Evolutionary conservation across 495 filamentous ascomycete species (phyloP), one percentile per base, ranked within the genome.

Genomic region (Penicillium paxilli): DNA sequence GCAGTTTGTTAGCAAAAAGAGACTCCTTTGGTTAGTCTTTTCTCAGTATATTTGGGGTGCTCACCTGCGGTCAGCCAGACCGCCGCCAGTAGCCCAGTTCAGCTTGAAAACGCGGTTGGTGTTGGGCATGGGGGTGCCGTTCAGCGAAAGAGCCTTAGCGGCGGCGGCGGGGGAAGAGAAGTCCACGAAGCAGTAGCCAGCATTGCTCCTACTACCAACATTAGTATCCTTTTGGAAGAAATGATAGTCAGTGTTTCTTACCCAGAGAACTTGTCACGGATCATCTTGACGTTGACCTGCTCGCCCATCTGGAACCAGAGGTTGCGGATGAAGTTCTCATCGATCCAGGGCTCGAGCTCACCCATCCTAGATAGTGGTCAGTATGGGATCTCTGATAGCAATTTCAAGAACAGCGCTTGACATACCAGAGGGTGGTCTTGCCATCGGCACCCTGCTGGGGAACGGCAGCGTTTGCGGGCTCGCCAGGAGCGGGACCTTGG

Each of bases 231-330:
- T 26, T 60, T 63, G 53, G 42, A 48, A 24, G 12, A 9, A 22
- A 47, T 7, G 0, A 11, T 11, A 10, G 25, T 12, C 11, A 38
- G 25, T 24, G n/a, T 47, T 55, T 65, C 90, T 70, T 87, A 97
- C 93, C 94, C 94, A 72, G 94, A 98, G 70, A 96, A 96, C 73
- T 96, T 96, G 78, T 99, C 94, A 54, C 94, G 92, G 64, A 99
- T 99, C 84, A 99, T 96, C 83, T 99, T 99, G 51, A 99, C 94
- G 64, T 97, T 97, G 63, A 99, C 94, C 57, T 82, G 81, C 77
- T 98, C 93, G 51, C 86, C 90, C 79, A 96, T 86, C 63, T 87
- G 87, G 70, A 86, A 89, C 86, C 91, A 98, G 19, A 98, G 81
- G 58, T 87, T 92, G 68, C 95, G 92, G 60, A 99, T 89, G 74